A percentile compares a stretch with the other conserved stretches of the same genome.
phyloP scores from a whole-genome alignment of 805 yeast species.

The Pichia deserticola region DNA sequence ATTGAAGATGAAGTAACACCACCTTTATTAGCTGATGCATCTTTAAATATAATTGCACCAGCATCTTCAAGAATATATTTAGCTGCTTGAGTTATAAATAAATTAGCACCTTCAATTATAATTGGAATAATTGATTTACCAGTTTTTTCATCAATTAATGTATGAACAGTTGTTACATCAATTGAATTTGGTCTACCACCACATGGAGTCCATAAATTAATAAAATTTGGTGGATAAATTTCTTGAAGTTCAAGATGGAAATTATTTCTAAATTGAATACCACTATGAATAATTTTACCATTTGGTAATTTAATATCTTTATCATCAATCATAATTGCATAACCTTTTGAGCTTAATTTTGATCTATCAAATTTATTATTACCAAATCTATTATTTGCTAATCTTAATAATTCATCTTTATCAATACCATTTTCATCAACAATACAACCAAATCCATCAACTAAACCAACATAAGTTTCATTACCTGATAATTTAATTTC shows the following conservation, averaged over 20 bases:
- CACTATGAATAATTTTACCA: slow-evolving; percentile 70
- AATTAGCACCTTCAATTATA: slow-evolving; percentile 95
- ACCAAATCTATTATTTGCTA: slow-evolving; percentile 74
- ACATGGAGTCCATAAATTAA: slow-evolving; percentile 92
- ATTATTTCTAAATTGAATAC: slow-evolving; percentile 82
- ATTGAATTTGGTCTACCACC: slow-evolving; percentile 98
- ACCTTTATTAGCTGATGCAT: slow-evolving; percentile 96
- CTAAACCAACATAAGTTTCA: slow-evolving; percentile 80
- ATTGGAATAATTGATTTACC: slow-evolving; percentile 76
- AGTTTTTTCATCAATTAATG: slow-evolving; percentile 63
- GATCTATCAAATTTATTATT: slow-evolving; percentile 60
- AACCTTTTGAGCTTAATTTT: slow-evolving; percentile 68
- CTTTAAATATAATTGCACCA: slow-evolving; percentile 84
- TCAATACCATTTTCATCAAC: slow-evolving; percentile 88
- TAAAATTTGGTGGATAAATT: slow-evolving; percentile 45
- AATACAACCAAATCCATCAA: slow-evolving; percentile 94
- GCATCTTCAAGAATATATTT: slow-evolving; percentile 79
- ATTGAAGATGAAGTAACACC: slow-evolving; percentile 96
- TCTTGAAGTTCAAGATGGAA: slow-evolving; percentile 75
- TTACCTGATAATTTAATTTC: slow-evolving; percentile 81
- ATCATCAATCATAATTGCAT: slow-evolving; percentile 79
- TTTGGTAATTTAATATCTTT: slow-evolving; percentile 69
- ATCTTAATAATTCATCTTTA: slow-evolving; percentile 64
- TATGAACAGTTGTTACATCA: slow-evolving; percentile 73
- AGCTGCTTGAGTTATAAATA: slow-evolving; percentile 91